Base-by-base conservation (phyloP, 192 early-diverging fungal genomes). In the Chytriomyces sp. region DNA sequence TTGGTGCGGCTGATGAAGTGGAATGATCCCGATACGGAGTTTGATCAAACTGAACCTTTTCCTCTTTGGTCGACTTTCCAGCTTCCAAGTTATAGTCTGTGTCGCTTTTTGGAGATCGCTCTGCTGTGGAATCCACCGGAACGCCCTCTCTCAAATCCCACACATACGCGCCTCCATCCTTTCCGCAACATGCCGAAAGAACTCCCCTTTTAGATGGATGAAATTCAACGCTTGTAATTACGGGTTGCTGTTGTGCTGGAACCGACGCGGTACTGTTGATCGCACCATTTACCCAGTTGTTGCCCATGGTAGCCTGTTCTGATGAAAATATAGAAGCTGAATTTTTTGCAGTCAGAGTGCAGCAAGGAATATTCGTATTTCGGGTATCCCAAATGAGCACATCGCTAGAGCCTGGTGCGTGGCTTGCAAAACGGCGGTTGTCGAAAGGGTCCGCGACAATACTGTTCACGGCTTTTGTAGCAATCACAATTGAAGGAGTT, bases 381-480 rank as follows among this genome's bases (percentile, higher is more conserved):
- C 94, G 80, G 16, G 81, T 76, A 79, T 95, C 94, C 94, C 94
- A 95, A 43, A 95, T 70, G 47, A 85, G 81, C 44, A 95, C 88
- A 10, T 18, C 67, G n/a, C 43, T n/a, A 5, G 13, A 11, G 48
- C 89, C 89, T 16, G 93, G 91, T 7, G 90, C 84, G 74, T 82
- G 93, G 18, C 91, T 93, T 0, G 93, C 92, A 76, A 94, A 86
- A 45, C 91, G 83, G 70, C 91, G 75, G 11, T 80, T 48, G 72
- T 91, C 81, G 77, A 91, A 94, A 0, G 93, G 92, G 82, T 94
- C 92, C 45, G 87, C 76, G 44, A 77, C 83, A 0, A 92, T 79
- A 9, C 92, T 92, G 48, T 88, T 81, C 26, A 93, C 88, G 28
- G 44, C 88, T 69, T 92, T 93, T 18, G 92, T 92, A 5, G 86